Base-by-base conservation (phyloP, 495 filamentous ascomycete species). In the Aspergillus indologenus region DNA sequence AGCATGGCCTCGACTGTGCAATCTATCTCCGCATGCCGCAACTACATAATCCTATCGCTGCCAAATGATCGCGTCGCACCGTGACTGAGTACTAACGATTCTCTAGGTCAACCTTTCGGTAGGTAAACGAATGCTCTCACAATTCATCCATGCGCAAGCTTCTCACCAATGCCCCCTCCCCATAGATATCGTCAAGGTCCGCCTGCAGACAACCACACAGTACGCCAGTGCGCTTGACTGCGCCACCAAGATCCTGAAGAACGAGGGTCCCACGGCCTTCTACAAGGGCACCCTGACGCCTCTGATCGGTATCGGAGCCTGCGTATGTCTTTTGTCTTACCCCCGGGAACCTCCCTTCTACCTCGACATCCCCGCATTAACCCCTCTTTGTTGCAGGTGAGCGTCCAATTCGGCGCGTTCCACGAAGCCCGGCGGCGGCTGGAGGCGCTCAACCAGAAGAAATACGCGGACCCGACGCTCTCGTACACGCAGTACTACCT, bases 271-370 rank as follows among this genome's bases (percentile, higher is more conserved):
- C 1, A 68, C 87, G 3, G 93, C 94, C 47, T 98, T 98, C 83
- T 98, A 98, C 83, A 98, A 98, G 74, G 94, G 94, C 61, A 98
- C 95, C 2, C 78, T 98, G 54, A 98, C 95, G n/a, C 94, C 94
- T 1, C 78, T 98, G 31, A 82, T 98, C 34, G 94, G 94, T 61
- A 98, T 98, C 69, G 94, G 94, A 67, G 95, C 95, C 58, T 98
- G 94, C 69, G 94, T 86, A 76, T 78, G 20, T 31, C 26, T 29
- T 29, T 29, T 9, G 9, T 29, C 26, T 29, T 9, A 29, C 26
- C 52, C 53, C 14, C n/a, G n/a, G 40, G 8, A 46, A 45, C 7
- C 22, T 3, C 20, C n/a, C 26, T 15, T 15, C 8, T 34, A 17
- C 29, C 22, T 23, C 23, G 12, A 18, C 14, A 18, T 18, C 22